Conservation (phyloP, 1,139 yeast species). For the Debaryomyces sp. region DNA sequence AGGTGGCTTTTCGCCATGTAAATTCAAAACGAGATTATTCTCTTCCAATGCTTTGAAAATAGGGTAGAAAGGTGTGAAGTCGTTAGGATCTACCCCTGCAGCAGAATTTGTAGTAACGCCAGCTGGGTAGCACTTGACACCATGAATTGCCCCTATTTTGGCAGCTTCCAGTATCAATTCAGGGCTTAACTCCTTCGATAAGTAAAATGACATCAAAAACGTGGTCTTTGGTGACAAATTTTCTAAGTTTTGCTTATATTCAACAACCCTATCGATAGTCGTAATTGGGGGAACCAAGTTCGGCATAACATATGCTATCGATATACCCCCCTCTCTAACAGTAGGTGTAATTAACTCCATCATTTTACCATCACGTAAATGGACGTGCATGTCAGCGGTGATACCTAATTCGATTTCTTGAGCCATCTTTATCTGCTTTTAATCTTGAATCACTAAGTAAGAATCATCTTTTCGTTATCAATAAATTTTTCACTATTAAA, state of each 20-base stretch:
- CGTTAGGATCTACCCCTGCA: slow-evolving; percentile 93
- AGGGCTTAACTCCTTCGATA: slow-evolving; percentile 79
- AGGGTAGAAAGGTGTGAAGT: slow-evolving; percentile 85
- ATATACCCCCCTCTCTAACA: slow-evolving; percentile 84
- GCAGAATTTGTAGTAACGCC: slow-evolving; percentile 96
- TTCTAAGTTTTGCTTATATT: slow-evolving; percentile 67
- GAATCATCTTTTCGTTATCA: slow-evolving; percentile 4
- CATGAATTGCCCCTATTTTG: slow-evolving; percentile 67
- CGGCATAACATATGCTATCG: slow-evolving; percentile 95
- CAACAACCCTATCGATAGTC: slow-evolving; percentile 70
- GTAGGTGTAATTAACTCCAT: slow-evolving; percentile 91
- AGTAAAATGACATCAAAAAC: slow-evolving; percentile 87
- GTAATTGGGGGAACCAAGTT: slow-evolving; percentile 91
- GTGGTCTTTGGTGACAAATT: slow-evolving; percentile 80
- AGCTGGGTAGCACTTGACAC: slow-evolving; percentile 95
- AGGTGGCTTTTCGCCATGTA: slow-evolving; percentile 96
- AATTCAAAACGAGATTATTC: slow-evolving; percentile 72
- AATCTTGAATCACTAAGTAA: neutral
- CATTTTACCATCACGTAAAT: slow-evolving; percentile 90
- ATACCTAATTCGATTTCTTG: slow-evolving; percentile 63
- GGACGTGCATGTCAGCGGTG: slow-evolving; percentile 97
- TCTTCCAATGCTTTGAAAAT: slow-evolving; percentile 86
- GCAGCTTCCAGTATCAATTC: slow-evolving; percentile 83
- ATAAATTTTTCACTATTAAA: slow-evolving; percentile 5
- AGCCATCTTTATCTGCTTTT: slow-evolving; percentile 10